Percentiles rank a stretch among this genome's conserved stretches.
phyloP scores from a whole-genome alignment of 2,329 filamentous ascomycete genomes.

The Pseudohalonectria lignicola region DNA sequence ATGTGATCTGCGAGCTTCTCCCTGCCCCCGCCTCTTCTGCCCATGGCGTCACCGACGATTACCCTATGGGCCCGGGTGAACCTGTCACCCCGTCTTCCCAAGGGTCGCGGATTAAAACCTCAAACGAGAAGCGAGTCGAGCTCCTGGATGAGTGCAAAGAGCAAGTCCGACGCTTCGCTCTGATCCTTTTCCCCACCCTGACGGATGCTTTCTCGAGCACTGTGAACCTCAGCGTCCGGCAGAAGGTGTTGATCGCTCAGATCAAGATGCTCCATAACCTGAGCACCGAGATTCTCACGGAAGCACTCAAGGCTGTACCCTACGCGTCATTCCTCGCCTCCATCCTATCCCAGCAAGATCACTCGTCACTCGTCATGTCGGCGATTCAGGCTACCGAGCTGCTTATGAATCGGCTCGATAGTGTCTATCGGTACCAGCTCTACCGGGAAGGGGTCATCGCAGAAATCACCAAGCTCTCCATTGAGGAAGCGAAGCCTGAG shows the following conservation, averaged over 20 bases:
- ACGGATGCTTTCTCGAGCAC: slow-evolving; percentile 97
- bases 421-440: slow-evolving; percentile 90
- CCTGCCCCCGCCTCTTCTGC: slow-evolving; percentile 65
- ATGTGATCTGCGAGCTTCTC: slow-evolving; percentile 91
- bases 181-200: slow-evolving; percentile 86
- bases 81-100: slow-evolving; percentile 3
- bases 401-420: slow-evolving; percentile 70
- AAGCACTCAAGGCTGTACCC: slow-evolving; percentile 76
- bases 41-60: slow-evolving; percentile 38
- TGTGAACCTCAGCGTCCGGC: slow-evolving; percentile 85
- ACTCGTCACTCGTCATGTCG: slow-evolving; percentile 73
- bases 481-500: slow-evolving; percentile 24
- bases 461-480: slow-evolving; percentile 75
- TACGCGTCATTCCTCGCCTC: slow-evolving; percentile 94
- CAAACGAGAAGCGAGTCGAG: slow-evolving; percentile 73
- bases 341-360: slow-evolving; percentile 91
- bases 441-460: slow-evolving; percentile 93
- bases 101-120: slow-evolving; percentile 18
- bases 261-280: slow-evolving; percentile 96
- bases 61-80: slow-evolving; percentile 14
- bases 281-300: slow-evolving; percentile 73
- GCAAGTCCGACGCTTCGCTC: slow-evolving; percentile 82
- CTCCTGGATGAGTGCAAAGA: slow-evolving; percentile 72
- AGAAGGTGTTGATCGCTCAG: slow-evolving; percentile 92
- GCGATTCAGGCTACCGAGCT: slow-evolving; percentile 85